A percentile compares a stretch with the other conserved stretches of the same genome.
Evolutionary conservation across 2,329 filamentous ascomycete species (phyloP).

Genomic region (Calonectria fujianensis): DNA sequence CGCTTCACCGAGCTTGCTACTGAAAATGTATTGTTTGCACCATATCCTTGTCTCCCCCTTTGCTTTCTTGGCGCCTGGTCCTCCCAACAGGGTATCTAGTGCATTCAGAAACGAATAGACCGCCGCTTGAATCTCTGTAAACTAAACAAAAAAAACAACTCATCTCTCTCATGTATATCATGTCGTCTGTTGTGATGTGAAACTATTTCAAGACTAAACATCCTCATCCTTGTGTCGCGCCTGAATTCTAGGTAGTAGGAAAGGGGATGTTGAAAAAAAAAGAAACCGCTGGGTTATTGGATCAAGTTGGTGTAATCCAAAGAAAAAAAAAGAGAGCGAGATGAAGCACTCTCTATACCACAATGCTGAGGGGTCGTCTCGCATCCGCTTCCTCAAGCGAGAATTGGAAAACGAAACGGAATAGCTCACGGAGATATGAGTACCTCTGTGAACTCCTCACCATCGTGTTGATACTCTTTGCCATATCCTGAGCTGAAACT

Average conservation of each 20-base stretch:
- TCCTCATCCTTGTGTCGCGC: constrained; percentile 37
- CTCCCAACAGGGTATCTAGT: constrained; percentile 57
- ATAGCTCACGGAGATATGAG: constrained; percentile 87
- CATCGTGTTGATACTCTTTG: constrained; percentile 87
- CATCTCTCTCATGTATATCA: constrained; percentile 40
- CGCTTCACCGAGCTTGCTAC: constrained; percentile 9
- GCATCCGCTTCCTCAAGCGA: constrained; percentile 84
- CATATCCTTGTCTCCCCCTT: constrained; percentile 18
- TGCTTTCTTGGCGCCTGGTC: constrained; percentile 40
- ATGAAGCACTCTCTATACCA: constrained; percentile 58
- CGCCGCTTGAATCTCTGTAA: constrained; percentile 47
- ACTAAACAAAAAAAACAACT: constrained; percentile 28
- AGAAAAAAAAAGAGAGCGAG: constrained; percentile 40
- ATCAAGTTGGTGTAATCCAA: constrained; percentile 22
- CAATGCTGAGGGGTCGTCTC: constrained; percentile 79
- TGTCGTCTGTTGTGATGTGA: constrained; percentile 43
- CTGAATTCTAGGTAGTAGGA: constrained; percentile 38
- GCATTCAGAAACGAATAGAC: constrained; percentile 56
- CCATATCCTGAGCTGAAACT: constrained; percentile 83
- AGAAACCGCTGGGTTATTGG: constrained; percentile 5
- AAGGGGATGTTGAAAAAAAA: constrained; percentile 34
- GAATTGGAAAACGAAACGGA: constrained; percentile 89
- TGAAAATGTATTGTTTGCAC: constrained; percentile 18
- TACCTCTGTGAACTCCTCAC: constrained; percentile 80
- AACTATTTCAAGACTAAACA: constrained; percentile 34